phyloP scores from a whole-genome alignment of 1,139 yeast species.

The Lodderomyces orthopsilosis region DNA sequence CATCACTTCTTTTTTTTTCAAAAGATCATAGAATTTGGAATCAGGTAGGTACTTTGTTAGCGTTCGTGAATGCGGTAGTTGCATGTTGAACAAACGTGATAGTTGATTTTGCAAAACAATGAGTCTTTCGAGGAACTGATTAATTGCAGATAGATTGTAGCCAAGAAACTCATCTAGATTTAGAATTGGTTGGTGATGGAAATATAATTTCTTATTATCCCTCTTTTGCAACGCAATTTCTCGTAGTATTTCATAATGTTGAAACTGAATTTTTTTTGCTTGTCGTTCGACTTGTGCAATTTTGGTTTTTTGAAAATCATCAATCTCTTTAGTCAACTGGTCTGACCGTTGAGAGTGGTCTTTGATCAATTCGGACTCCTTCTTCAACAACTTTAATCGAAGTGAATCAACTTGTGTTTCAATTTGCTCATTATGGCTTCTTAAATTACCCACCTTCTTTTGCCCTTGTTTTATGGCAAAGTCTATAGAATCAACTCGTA shows the following conservation, averaged over 20 bases:
- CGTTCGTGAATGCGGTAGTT: conserved; percentile 36
- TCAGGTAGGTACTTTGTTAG: conserved; percentile 32
- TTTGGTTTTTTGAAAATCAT: conserved; percentile 21
- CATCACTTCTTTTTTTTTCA: conserved; percentile 34
- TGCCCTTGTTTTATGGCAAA: conserved; percentile 17
- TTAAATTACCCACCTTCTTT: conserved; percentile 17
- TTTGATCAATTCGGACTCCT: conserved; percentile 13
- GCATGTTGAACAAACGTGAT: conserved; percentile 22
- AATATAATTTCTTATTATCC: conserved; percentile 14
- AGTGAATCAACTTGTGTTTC: conserved; percentile 7
- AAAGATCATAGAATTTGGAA: conserved; percentile 32
- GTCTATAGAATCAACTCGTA: conserved; percentile 24
- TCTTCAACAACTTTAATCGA: conserved; percentile 10
- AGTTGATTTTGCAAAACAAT: conserved; percentile 34
- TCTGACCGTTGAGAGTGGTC: conserved; percentile 11
- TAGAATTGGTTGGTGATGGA: conserved; percentile 30
- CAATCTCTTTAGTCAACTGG: conserved; percentile 6
- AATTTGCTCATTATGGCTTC: conserved; percentile 11
- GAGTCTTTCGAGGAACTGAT: conserved; percentile 41
- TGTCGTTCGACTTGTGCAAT: conserved; percentile 31
- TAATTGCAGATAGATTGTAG: conserved; percentile 30
- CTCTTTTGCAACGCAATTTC: conserved; percentile 21
- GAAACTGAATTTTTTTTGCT: conserved; percentile 23
- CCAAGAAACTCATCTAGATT: conserved; percentile 28
- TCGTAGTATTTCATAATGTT: conserved; percentile 25